These are phyloP conservation scores for Seiridium unicorne DNA, from an alignment of 2,329 filamentous ascomycete species.

Conservation along the genomic window DNA sequence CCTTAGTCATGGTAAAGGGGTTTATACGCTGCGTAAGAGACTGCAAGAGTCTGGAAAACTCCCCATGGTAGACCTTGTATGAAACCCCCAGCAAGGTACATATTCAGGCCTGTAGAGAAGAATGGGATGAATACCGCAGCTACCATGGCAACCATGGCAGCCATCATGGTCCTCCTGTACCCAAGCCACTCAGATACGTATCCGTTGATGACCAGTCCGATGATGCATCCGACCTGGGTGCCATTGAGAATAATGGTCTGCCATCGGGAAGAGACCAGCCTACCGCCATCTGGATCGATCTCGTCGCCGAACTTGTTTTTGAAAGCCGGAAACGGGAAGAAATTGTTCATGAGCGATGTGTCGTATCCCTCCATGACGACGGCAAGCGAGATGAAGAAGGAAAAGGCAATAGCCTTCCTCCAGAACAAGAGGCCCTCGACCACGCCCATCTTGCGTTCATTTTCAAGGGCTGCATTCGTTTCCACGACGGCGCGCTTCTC, in stretches of 20 bases:
- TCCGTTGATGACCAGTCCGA: slow-evolving; percentile 10
- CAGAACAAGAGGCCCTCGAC: slow-evolving; percentile 8
- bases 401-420: slow-evolving; percentile 9
- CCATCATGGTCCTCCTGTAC: slow-evolving; percentile 11
- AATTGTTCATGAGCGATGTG: slow-evolving; percentile 11
- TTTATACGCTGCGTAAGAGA: slow-evolving; percentile 8
- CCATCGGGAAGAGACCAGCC: slow-evolving; percentile 9
- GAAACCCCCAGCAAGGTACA: slow-evolving; percentile 11
- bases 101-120: slow-evolving; percentile 10
- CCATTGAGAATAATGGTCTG: slow-evolving; percentile 12
- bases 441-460: slow-evolving; percentile 9
- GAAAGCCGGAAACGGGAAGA: slow-evolving; percentile 11
- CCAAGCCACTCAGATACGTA: slow-evolving; percentile 11
- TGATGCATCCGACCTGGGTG: slow-evolving; percentile 11
- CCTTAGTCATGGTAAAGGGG: background rate
- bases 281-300: slow-evolving; percentile 8
- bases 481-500: slow-evolving; percentile 1
- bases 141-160: slow-evolving; percentile 6
- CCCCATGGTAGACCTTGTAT: slow-evolving; percentile 12
- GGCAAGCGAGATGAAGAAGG: slow-evolving; percentile 11
- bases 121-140: slow-evolving; percentile 13
- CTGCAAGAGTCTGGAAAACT: slow-evolving; percentile 10
- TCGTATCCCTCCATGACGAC: slow-evolving; percentile 13
- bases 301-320: slow-evolving; percentile 13
- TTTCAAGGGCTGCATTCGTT: slow-evolving; percentile 8